Evolutionary conservation across 1,284 basidiomycete species (phyloP), one percentile per base, ranked within the genome.

Genomic region (Rugosomyces carneus): DNA sequence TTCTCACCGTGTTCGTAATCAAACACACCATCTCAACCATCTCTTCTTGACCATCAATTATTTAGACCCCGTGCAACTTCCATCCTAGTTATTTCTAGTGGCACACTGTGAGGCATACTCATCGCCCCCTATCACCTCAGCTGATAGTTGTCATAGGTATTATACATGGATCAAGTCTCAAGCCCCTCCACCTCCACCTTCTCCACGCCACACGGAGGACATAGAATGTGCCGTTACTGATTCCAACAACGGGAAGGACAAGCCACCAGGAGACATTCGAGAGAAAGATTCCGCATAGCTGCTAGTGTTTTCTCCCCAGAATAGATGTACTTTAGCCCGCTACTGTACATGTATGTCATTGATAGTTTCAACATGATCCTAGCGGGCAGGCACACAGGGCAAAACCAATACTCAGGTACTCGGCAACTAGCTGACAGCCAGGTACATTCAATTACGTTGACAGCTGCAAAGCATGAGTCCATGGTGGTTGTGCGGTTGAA

Each of bases 101-200:
- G 83, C 18, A 81, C 81, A 3, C 76, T 84, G 79, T 76, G 54
- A 60, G 69, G 36, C 62, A 46, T 21, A 37, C 35, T 39, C 38
- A 42, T 37, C 36, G 26, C 29, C 10, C 24, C 29, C 11, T 20
- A 31, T 45, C 36, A 39, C 31, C 26, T 37, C 36, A 36, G 31
- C 23, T 47, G 10, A 35, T 47, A 31, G 52, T 19, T 23, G 18
- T 34, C 49, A 21, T 47, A 79, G 77, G 69, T 77, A 70, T 54
- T 84, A 81, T 60, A 84, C 81, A 15, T 85, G 81, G 81, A 64
- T 79, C 47, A 84, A 84, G 61, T 72, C 59, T 5, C 76, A 79
- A 56, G 48, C 60, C 15, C 55, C 62, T 13, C 59, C 61, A 42
- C 60, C 64, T 45, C 58, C 65, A 10, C 54, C 65, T n/a, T n/a